Percentiles rank a stretch among this genome's conserved stretches.
Conservation (phyloP, 2,329 filamentous ascomycete genomes). For the Pezizomycotina sp. region DNA sequence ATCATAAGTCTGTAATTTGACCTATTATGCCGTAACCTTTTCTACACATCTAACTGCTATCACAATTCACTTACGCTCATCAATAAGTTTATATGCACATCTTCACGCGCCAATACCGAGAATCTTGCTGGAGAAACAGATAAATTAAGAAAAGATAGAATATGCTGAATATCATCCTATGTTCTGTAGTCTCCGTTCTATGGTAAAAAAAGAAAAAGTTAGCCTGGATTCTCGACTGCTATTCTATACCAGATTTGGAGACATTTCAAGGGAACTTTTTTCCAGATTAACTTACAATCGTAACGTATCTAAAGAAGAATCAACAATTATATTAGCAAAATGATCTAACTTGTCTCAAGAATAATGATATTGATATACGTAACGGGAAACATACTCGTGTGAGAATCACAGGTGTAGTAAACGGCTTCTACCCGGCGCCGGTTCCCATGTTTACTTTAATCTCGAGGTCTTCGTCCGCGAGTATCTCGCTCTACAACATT, state of each 20-base stretch:
- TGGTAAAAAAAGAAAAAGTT: too few relatives aligned
- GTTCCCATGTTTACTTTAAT: conserved; percentile 60
- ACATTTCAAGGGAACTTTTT: neutral
- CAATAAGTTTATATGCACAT: too few relatives aligned
- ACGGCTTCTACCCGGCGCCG: conserved; percentile 46
- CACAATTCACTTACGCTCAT: too few relatives aligned
- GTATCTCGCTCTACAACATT: conserved; percentile 39
- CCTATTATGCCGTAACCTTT: too few relatives aligned
- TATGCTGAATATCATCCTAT: too few relatives aligned
- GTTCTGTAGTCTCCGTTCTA: conserved; percentile 51
- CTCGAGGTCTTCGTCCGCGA: conserved; percentile 62
- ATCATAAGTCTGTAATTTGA: too few relatives aligned
- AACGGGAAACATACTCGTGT: conserved; percentile 48
- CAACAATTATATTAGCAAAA: conserved; percentile 20
- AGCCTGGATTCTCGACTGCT: too few relatives aligned
- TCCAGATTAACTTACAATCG: conserved; percentile 32
- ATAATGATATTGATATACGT: conserved; percentile 20
- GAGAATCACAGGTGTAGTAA: conserved; percentile 81
- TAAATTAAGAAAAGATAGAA: too few relatives aligned
- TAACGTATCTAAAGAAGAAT: conserved; percentile 27
- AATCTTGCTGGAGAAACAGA: too few relatives aligned
- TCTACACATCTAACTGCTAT: too few relatives aligned
- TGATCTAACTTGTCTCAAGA: neutral
- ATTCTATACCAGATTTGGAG: conserved; percentile 10
- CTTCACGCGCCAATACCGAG: too few relatives aligned